Evolutionary conservation across 176 grass and related monocot species (phyloP).

Genomic region (Otatea glauca): DNA sequence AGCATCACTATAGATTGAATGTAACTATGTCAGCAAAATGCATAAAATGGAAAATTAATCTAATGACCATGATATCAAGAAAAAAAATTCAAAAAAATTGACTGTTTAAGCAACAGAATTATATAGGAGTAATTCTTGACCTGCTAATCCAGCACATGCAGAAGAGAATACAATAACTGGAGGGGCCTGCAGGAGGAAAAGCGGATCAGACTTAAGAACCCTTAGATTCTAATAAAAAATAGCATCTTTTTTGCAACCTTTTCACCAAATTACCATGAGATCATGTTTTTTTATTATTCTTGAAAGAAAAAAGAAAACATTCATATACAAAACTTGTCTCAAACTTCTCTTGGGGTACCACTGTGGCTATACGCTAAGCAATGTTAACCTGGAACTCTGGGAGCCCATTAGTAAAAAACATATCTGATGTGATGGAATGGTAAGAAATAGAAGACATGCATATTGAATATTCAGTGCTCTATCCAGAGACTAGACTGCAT

Average conservation of each 20-base stretch:
- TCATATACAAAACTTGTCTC: background rate
- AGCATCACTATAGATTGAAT: background rate
- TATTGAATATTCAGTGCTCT: no score
- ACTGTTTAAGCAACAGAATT: background rate
- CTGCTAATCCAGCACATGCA: constrained; percentile 96
- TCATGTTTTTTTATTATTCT: background rate
- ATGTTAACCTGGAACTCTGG: background rate
- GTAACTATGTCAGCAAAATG: background rate
- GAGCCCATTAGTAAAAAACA: no score
- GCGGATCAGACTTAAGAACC: background rate
- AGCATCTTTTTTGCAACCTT: background rate
- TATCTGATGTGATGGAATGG: no score
- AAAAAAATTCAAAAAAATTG: background rate
- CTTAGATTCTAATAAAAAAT: background rate
- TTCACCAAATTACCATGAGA: background rate
- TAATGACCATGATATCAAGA: background rate
- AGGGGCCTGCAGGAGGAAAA: constrained; percentile 60
- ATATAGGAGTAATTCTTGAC: constrained; percentile 43
- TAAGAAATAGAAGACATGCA: no score
- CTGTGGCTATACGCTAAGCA: background rate
- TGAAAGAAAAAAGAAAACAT: no score
- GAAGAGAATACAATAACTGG: constrained; percentile 96
- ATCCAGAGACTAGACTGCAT: no score
- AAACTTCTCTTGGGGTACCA: background rate
- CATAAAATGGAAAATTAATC: background rate